Evolutionary conservation across 163 green algal genomes (phyloP).

Genomic region (Scenedesmus sp.): DNA sequence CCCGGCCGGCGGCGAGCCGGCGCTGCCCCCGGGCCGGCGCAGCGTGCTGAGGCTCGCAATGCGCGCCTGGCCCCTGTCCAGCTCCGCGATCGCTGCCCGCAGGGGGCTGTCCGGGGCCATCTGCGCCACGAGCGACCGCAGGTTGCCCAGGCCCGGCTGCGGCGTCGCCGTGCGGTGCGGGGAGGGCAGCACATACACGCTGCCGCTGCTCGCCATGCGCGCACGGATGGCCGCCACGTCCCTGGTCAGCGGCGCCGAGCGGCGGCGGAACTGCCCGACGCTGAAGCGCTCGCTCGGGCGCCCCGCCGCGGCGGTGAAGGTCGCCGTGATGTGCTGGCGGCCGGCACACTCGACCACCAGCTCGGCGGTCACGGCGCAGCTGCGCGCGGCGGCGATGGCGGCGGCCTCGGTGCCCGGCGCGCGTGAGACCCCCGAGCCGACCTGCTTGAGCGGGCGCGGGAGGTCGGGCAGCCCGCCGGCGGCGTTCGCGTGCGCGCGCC

Average conservation of each 20-base stretch:
- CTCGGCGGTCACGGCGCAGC: no score
- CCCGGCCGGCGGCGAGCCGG: conserved; percentile 13
- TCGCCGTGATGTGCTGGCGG: no score
- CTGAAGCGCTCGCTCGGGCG: no score
- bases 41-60: conserved; percentile 29
- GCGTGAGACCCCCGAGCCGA: no score
- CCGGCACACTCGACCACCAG: no score
- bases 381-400: no score
- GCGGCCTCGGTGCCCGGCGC: no score
- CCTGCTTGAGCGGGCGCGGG: neutral
- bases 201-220: conserved; percentile 14
- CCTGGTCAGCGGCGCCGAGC: no score
- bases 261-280: no score
- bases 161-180: conserved; percentile 16
- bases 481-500: neutral
- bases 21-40: neutral
- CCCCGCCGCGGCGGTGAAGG: no score
- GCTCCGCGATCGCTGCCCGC: conserved; percentile 24
- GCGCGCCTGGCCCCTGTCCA: conserved; percentile 14
- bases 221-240: conserved; percentile 21
- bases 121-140: conserved; percentile 6
- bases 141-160: conserved; percentile 18
- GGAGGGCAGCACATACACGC: conserved; percentile 3
- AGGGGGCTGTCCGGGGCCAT: conserved; percentile 12
- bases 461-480: neutral